These are phyloP conservation scores for Trichoderma afroharzianum DNA, from an alignment of 2,329 filamentous ascomycete species.

Conservation along the genomic window DNA sequence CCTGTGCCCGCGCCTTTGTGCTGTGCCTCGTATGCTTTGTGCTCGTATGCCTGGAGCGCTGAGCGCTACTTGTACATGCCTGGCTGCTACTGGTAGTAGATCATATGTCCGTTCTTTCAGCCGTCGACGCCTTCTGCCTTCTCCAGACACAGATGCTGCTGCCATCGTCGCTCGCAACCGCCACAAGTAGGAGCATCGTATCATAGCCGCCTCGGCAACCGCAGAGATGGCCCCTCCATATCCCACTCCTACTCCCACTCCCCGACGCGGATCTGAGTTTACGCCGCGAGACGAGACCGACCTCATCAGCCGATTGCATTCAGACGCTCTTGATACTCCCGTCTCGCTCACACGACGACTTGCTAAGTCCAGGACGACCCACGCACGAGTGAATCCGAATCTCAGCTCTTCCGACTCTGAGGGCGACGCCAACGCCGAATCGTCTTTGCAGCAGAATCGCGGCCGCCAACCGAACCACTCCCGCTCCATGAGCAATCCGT, in stretches of 20 bases:
- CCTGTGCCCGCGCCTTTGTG: not conserved
- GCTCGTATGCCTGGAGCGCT: conserved; percentile 3
- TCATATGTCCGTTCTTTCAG: not conserved
- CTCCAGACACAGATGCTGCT: conserved; percentile 12
- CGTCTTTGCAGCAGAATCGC: conserved; percentile 22
- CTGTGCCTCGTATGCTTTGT: not conserved
- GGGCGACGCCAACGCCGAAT: conserved; percentile 29
- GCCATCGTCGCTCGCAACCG: not conserved
- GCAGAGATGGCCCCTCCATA: conserved; percentile 34
- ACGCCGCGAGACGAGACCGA: conserved; percentile 27
- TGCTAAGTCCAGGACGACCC: conserved; percentile 27
- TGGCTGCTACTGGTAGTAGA: not conserved
- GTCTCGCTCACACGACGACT: conserved; percentile 28
- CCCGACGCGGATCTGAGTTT: conserved; percentile 28
- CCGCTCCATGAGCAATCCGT: conserved; percentile 75
- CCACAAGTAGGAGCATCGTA: conserved; percentile 12
- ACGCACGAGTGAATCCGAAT: conserved; percentile 29
- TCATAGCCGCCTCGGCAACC: conserved; percentile 18
- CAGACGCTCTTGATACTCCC: conserved; percentile 33
- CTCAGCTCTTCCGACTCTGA: conserved; percentile 44
- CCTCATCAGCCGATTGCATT: conserved; percentile 37
- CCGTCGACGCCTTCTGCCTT: conserved; percentile 1
- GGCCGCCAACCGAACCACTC: conserved; percentile 25
- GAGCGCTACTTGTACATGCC: not conserved
- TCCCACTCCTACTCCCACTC: conserved; percentile 12